Evolutionary conservation across 2,329 filamentous ascomycete genomes (phyloP).

Genomic region (Apiospora malaysiana): DNA sequence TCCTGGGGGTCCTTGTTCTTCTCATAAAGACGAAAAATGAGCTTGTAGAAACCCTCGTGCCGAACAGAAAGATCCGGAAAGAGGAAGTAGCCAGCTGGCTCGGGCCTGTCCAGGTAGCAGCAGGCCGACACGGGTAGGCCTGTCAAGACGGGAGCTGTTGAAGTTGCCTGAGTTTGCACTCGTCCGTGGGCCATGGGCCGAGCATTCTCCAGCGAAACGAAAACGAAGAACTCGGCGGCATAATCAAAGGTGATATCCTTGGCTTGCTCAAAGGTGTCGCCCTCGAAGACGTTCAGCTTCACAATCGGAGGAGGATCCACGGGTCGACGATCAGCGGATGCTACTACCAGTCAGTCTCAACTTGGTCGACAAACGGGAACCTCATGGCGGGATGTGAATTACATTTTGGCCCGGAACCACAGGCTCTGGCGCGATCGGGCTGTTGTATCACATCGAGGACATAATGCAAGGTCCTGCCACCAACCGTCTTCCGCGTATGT

Average conservation of each 20-base stretch:
- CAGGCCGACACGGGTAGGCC: conserved; percentile 95
- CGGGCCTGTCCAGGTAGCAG: conserved; percentile 90
- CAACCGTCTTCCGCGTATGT: conserved; percentile 35
- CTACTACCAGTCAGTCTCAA: conserved; percentile 46
- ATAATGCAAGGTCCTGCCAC: conserved; percentile 81
- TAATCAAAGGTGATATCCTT: conserved; percentile 86
- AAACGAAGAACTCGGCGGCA: conserved; percentile 98
- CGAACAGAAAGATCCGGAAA: conserved; percentile 96
- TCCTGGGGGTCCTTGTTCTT: conserved; percentile 87
- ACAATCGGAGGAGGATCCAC: conserved; percentile 96
- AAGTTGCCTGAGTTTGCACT: conserved; percentile 69
- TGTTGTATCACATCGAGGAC: conserved; percentile 88
- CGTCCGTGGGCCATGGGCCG: conserved; percentile 83
- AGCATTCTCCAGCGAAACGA: conserved; percentile 86
- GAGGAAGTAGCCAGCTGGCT: conserved; percentile 87
- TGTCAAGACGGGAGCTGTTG: conserved; percentile 83
- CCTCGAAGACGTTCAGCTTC: conserved; percentile 85
- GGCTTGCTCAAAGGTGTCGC: conserved; percentile 62
- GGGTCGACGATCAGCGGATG: conserved; percentile 85
- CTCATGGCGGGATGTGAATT: conserved; percentile 45
- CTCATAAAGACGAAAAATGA: conserved; percentile 93
- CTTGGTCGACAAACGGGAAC: conserved; percentile 27
- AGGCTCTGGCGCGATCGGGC: conserved; percentile 91
- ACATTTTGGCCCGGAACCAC: conserved; percentile 96
- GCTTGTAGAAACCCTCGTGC: conserved; percentile 90